Base-by-base conservation (phyloP, 2,329 filamentous ascomycete species). In the Cladosporium austrohemisphaericum region DNA sequence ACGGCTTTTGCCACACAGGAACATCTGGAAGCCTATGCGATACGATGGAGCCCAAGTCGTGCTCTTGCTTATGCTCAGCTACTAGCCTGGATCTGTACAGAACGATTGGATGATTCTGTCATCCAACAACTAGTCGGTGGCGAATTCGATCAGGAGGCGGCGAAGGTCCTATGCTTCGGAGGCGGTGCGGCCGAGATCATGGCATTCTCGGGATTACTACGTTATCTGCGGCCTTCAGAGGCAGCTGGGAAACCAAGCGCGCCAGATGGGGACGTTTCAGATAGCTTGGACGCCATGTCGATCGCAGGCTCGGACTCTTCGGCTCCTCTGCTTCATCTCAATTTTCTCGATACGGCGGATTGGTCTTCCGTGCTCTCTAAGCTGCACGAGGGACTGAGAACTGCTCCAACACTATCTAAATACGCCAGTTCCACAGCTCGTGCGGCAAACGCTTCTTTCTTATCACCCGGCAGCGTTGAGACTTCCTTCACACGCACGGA, bases 11-110 rank as follows among this genome's bases (percentile, higher is more conserved):
- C 82, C 1, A 76, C 76, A 37, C 76, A 81, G 49, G 81, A 85
- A 36, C 79, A 85, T 59, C 76, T 96, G 14, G 81, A 86, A 53
- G 87, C 86, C 8, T 98, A 98, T 72, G 88, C 89, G 7, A 80
- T 88, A 47, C 75, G 93, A 59, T 98, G 92, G 91, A 95, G 90
- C 68, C 88, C 92, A 1, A 86, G 86, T 45, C 77, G 93, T 46
- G 86, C 90, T 0, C 71, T 97, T 45, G 88, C 85, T 55, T 97
- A 97, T 69, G 74, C 81, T n/a, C 72, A 77, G n/a, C 64, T 84
- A 13, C 74, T 84, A 19, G 44, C 33, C 25, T 41, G 63, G 59
- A 53, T 54, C 69, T 61, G 48, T 71, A 56, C 57, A 58, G 33
- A 57, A 64, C 7, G 53, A 52, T 13, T 10, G 54, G 13, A 33